phyloP scores from a whole-genome alignment of 129 eudicot species.

The Lonicera japonica region DNA sequence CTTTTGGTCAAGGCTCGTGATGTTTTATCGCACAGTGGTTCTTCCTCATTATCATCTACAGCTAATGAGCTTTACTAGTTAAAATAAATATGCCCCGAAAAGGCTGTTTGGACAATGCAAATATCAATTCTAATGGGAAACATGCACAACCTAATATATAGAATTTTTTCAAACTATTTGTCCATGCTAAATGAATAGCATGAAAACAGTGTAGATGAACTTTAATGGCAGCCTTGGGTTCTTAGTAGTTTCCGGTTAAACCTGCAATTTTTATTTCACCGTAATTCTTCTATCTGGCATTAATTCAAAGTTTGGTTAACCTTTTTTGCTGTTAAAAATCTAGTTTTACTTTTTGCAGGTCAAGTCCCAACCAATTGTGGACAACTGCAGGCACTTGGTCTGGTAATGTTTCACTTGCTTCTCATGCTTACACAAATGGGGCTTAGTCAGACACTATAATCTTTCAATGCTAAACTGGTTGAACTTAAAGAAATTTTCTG shows the following conservation, averaged over 20 bases:
- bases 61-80: too few relatives aligned
- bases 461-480: not conserved
- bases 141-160: too few relatives aligned
- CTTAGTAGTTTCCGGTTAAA: not conserved
- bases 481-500: not conserved
- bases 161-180: too few relatives aligned
- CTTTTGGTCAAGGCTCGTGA: too few relatives aligned
- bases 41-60: too few relatives aligned
- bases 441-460: not conserved
- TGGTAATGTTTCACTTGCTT: slow-evolving; percentile 40
- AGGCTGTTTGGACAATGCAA: too few relatives aligned
- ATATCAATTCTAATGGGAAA: too few relatives aligned
- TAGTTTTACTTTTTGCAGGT: slow-evolving; percentile 29
- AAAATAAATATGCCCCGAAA: too few relatives aligned
- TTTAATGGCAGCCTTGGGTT: too few relatives aligned
- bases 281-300: not conserved
- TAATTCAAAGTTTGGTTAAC: not conserved
- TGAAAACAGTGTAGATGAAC: too few relatives aligned
- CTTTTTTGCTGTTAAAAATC: not conserved
- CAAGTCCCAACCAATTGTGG: slow-evolving; percentile 82
- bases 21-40: too few relatives aligned
- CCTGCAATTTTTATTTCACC: not conserved
- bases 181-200: too few relatives aligned
- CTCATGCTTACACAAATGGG: not conserved
- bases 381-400: slow-evolving; percentile 65